A percentile compares a stretch with the other conserved stretches of the same genome.
These are phyloP conservation scores for Aureobasidium subglaciale DNA, from an alignment of 2,329 filamentous ascomycete genomes.

Conservation along the genomic window DNA sequence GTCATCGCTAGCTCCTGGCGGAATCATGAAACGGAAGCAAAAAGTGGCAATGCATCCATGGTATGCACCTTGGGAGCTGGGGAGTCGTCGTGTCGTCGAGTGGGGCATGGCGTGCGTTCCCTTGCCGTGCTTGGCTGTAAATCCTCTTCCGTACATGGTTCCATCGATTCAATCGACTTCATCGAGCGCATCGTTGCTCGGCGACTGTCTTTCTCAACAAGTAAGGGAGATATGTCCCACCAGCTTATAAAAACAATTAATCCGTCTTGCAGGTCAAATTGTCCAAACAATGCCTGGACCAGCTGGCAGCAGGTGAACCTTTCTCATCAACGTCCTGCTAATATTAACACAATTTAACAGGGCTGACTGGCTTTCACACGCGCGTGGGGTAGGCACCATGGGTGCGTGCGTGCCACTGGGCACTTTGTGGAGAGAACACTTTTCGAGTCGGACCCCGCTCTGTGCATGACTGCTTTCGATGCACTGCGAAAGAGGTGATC, in stretches of 20 bases:
- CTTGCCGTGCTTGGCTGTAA: constrained; percentile 2
- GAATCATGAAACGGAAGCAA: constrained; percentile 1
- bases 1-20: neutral
- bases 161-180: constrained; percentile 6
- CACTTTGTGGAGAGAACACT: constrained; percentile 10
- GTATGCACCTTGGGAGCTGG: neutral
- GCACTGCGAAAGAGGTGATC: constrained; percentile 8
- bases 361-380: constrained; percentile 3
- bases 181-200: constrained; percentile 3
- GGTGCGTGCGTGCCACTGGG: constrained; percentile 5
- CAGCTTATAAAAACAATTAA: neutral
- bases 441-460: constrained; percentile 4
- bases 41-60: neutral
- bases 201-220: neutral
- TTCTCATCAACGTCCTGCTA: neutral
- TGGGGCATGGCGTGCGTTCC: neutral
- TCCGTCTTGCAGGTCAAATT: neutral
- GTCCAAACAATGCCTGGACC: neutral
- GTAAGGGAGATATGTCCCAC: neutral
- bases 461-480: neutral
- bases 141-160: neutral
- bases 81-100: constrained; percentile 9
- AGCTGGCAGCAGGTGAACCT: neutral
- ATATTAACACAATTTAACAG: neutral
- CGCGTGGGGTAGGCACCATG: constrained; percentile 5